Percentiles rank a stretch among this genome's conserved stretches.
phyloP scores from a whole-genome alignment of 2,329 filamentous ascomycete species.

The Teratosphaeria destructans region DNA sequence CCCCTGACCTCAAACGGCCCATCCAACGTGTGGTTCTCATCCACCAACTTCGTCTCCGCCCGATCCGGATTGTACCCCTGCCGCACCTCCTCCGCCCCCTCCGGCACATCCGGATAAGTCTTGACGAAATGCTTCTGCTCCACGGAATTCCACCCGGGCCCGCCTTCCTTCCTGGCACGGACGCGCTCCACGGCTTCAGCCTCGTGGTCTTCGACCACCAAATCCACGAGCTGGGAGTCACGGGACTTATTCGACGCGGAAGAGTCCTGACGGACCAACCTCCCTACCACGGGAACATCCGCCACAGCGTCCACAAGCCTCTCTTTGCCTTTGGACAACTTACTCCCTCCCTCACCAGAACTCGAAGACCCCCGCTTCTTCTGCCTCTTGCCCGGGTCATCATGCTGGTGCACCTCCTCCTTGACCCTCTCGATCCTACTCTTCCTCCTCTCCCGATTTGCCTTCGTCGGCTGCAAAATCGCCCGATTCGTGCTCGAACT shows the following conservation, averaged over 20 bases:
- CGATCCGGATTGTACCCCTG: slow-evolving; percentile 45
- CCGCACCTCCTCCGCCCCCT: slow-evolving; percentile 42
- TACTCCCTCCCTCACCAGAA: slow-evolving; percentile 19
- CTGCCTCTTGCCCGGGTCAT: slow-evolving; percentile 29
- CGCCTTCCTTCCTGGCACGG: slow-evolving; percentile 52
- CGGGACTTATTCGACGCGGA: slow-evolving; percentile 41
- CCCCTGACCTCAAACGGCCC: slow-evolving; percentile 35
- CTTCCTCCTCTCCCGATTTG: slow-evolving; percentile 37
- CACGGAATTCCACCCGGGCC: slow-evolving; percentile 49
- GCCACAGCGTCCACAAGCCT: not conserved
- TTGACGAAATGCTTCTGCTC: slow-evolving; percentile 46
- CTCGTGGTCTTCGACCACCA: slow-evolving; percentile 54
- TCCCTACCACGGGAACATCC: slow-evolving; percentile 21
- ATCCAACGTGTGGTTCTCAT: slow-evolving; percentile 34
- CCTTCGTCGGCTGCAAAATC: slow-evolving; percentile 43
- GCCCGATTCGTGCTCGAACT: slow-evolving; percentile 47
- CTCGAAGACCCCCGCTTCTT: slow-evolving; percentile 30
- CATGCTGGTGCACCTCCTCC: slow-evolving; percentile 29
- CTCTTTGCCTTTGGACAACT: not conserved
- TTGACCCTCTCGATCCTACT: slow-evolving; percentile 38
- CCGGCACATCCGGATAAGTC: slow-evolving; percentile 35
- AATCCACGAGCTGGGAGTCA: slow-evolving; percentile 54
- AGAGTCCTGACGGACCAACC: slow-evolving; percentile 38
- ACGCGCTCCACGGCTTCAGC: slow-evolving; percentile 53
- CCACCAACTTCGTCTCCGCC: slow-evolving; percentile 32